phyloP scores from a whole-genome alignment of 164 flowering plant species.

The Berberis vulgaris region DNA sequence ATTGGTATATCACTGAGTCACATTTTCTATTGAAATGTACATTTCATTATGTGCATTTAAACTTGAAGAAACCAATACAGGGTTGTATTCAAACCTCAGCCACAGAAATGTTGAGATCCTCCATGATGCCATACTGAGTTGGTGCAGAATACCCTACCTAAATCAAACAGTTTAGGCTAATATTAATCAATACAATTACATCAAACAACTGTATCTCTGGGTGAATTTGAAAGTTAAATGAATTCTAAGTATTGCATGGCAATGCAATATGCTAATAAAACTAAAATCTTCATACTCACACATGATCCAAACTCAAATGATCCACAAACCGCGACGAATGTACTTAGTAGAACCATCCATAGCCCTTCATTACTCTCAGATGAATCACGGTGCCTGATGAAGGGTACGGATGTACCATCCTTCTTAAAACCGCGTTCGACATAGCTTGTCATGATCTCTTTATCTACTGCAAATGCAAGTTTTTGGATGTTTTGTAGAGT shows the following conservation, averaged over 20 bases:
- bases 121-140: constrained; percentile 16
- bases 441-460: no score
- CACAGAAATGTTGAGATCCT: constrained; percentile 17
- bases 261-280: neutral
- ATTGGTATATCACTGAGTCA: neutral
- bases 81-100: constrained; percentile 8
- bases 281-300: constrained; percentile 35
- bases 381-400: no score
- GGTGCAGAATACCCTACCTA: constrained; percentile 20
- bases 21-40: no score
- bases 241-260: no score
- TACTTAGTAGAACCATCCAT: constrained; percentile 72
- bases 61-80: neutral
- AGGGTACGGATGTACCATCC: no score
- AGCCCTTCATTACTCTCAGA: constrained; percentile 14
- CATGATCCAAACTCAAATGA: constrained; percentile 75
- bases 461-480: no score
- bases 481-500: no score
- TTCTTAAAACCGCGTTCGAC: no score
- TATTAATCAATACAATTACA: no score
- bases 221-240: no score
- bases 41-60: no score
- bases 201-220: no score
- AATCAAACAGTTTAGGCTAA: neutral
- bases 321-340: constrained; percentile 81